phyloP scores from a whole-genome alignment of 345 rosid species.

The Eucalyptus grandis region DNA sequence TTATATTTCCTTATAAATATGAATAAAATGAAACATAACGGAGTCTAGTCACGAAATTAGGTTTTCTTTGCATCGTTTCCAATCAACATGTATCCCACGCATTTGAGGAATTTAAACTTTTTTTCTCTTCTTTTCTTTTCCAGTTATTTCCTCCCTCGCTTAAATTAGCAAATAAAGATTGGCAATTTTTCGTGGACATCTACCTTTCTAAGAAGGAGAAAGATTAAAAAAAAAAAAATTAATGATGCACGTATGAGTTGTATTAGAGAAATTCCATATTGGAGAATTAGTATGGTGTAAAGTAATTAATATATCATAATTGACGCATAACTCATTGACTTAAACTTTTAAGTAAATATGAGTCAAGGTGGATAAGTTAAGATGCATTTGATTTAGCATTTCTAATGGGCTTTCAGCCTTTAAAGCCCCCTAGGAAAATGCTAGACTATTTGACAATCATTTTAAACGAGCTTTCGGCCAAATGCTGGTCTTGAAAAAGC shows the following conservation, averaged over 20 bases:
- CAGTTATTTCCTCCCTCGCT: neutral
- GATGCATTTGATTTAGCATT: too few species aligned
- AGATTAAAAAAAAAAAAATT: too few species aligned
- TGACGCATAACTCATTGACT: too few species aligned
- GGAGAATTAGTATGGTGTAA: too few species aligned
- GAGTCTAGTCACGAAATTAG: neutral
- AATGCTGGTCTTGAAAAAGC: too few species aligned
- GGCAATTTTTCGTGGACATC: neutral
- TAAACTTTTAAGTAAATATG: too few species aligned
- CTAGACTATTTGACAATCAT: too few species aligned
- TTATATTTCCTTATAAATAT: neutral
- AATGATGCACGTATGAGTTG: too few species aligned
- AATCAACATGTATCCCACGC: neutral
- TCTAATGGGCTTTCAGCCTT: too few species aligned
- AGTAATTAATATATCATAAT: too few species aligned
- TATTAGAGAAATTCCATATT: too few species aligned
- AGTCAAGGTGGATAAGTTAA: accelerated
- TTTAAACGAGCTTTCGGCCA: too few species aligned
- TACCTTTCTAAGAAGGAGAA: neutral
- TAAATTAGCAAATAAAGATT: neutral
- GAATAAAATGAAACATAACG: neutral
- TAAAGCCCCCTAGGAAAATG: accelerated
- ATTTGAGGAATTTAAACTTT: neutral
- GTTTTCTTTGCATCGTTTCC: neutral
- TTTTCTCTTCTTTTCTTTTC: neutral